These are phyloP conservation scores for Zymoseptoria pseudotritici DNA, from an alignment of 2,329 filamentous ascomycete species.

Conservation along the genomic window DNA sequence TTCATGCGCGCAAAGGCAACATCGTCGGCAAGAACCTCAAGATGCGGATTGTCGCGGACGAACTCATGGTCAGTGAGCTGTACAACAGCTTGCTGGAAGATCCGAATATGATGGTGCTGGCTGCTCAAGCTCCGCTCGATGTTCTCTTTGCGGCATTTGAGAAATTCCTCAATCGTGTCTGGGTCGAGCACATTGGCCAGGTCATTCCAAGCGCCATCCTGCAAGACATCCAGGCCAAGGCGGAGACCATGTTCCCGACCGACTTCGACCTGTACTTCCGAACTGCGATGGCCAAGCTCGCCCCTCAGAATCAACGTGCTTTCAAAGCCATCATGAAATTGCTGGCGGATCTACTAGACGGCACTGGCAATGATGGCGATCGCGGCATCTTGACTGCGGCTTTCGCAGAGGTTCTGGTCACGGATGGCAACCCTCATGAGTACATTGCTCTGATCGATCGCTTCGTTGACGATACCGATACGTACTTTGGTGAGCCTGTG, in stretches of 20 bases:
- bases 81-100: conserved; percentile 84
- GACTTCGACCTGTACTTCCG: conserved; percentile 60
- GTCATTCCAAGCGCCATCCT: conserved; percentile 68
- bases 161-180: conserved; percentile 81
- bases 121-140: conserved; percentile 70
- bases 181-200: conserved; percentile 80
- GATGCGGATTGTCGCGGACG: conserved; percentile 62
- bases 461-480: conserved; percentile 80
- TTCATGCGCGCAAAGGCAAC: conserved; percentile 80
- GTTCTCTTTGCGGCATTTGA: conserved; percentile 88
- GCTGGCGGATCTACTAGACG: conserved; percentile 78
- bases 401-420: conserved; percentile 79
- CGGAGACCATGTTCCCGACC: conserved; percentile 57
- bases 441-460: conserved; percentile 86
- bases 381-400: conserved; percentile 79
- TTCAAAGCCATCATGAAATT: conserved; percentile 79
- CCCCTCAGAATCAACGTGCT: conserved; percentile 60
- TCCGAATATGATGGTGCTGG: conserved; percentile 67
- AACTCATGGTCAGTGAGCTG: conserved; percentile 75
- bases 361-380: conserved; percentile 85
- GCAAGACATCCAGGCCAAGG: conserved; percentile 62
- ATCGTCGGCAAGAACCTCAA: conserved; percentile 72
- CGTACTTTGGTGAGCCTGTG: conserved; percentile 67
- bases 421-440: conserved; percentile 66
- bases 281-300: conserved; percentile 44